Conservation (phyloP, 2,329 filamentous ascomycete species). For the Aschersonia sp. region DNA sequence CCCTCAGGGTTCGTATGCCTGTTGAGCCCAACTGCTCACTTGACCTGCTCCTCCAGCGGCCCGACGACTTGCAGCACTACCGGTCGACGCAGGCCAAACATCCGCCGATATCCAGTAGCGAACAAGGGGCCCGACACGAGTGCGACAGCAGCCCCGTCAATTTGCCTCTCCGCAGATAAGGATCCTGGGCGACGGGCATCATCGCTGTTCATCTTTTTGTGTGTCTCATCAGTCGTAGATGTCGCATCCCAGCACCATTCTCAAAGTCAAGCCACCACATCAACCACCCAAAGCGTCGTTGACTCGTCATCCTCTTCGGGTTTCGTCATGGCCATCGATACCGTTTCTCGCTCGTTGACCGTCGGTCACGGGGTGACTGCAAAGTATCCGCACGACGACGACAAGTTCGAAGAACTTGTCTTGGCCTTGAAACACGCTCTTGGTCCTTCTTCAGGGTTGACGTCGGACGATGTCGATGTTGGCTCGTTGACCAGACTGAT, state of each 20-base stretch:
- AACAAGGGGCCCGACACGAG: background rate
- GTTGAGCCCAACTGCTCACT: background rate
- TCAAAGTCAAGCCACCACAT: background rate
- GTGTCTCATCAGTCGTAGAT: background rate
- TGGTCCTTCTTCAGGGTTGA: constrained; percentile 68
- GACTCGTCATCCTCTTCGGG: background rate
- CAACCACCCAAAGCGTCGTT: background rate
- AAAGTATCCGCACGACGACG: constrained; percentile 18
- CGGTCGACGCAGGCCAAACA: too few relatives aligned
- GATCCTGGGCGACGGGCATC: background rate
- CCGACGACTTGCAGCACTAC: too few relatives aligned
- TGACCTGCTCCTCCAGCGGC: too few relatives aligned
- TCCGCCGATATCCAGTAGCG: background rate
- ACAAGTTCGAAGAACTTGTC: constrained; percentile 57
- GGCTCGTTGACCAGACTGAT: constrained; percentile 58
- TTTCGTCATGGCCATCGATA: constrained; percentile 19
- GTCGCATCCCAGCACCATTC: background rate
- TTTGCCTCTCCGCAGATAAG: background rate
- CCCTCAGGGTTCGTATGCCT: constrained; percentile 3
- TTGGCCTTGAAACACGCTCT: constrained; percentile 58
- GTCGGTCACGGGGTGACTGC: constrained; percentile 10
- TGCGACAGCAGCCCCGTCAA: background rate
- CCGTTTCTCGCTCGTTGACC: constrained; percentile 13
- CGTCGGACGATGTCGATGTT: constrained; percentile 69
- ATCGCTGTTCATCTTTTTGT: background rate